Conservation (phyloP, 305 asterid genomes). For the Fraxinus paxiana region DNA sequence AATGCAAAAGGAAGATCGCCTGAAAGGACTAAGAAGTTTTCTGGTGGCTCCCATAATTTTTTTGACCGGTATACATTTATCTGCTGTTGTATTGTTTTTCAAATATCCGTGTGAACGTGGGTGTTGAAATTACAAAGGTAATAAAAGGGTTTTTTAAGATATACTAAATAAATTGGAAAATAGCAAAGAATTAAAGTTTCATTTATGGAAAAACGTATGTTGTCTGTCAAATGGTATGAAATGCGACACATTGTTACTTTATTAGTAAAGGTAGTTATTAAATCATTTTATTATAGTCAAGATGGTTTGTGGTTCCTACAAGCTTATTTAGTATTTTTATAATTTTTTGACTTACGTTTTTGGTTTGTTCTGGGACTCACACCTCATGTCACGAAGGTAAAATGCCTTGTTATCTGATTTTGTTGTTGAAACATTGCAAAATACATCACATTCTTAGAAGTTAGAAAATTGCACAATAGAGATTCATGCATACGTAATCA, state of each 20-base stretch:
- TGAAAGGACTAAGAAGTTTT: conserved; percentile 48
- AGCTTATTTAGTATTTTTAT: background rate
- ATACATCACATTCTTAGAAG: background rate
- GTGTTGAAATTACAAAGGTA: background rate
- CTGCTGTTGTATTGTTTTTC: conserved; percentile 14
- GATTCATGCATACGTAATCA: background rate
- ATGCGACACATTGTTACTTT: background rate
- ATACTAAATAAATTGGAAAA: background rate
- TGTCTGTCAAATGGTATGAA: background rate
- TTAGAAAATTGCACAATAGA: background rate
- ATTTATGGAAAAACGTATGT: background rate
- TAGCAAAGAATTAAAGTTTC: background rate
- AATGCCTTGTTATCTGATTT: background rate
- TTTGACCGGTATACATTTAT: conserved; percentile 58
- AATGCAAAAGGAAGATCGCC: conserved; percentile 35
- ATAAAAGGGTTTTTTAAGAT: background rate
- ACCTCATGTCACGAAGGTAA: background rate
- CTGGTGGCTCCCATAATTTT: conserved; percentile 46
- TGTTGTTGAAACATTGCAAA: background rate
- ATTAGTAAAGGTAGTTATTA: background rate
- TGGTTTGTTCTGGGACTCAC: background rate
- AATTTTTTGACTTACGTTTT: background rate
- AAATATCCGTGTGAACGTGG: conserved; percentile 6
- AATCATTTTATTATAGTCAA: background rate
- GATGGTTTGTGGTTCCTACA: background rate